Base-by-base conservation (phyloP, 441 rosid genomes). In the Adansonia gregorii region DNA sequence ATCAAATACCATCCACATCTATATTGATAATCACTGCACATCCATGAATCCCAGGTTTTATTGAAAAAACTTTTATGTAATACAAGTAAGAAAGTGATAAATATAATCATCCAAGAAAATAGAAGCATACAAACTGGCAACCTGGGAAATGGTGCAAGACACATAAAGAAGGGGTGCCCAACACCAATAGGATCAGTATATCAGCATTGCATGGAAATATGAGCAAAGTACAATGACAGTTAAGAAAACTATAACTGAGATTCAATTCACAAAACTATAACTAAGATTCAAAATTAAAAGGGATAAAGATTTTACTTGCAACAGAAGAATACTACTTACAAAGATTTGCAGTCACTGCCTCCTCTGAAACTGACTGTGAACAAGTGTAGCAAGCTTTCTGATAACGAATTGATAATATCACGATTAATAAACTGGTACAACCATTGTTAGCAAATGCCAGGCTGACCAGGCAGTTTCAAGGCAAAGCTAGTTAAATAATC, bases 351-450 rank as follows among this genome's bases (percentile, higher is more conserved):
- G 89, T 81, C 60, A 88, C 83, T 24, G 86, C 87, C 77, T 90
- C 95, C 76, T 93, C 97, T 5, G 86, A 83, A 83, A 89, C 82
- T 61, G 91, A 85, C 66, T 80, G 91, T 7, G 91, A 89, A 83
- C 98, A 94, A 49, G 89, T 85, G 69, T 80, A 87, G 82, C 98
- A 94, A 31, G 84, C 85, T 85, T 94, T 94, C 97, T 94, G 94
- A 77, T 69, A 81, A 78, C 41, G 24, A 67, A 74, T 76, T 2
- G 19, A 77, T 61, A 75, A 79, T 55, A 68, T 45, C 66, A 52
- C 46, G 73, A 71, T 45, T 17, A 82, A 75, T 60, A 55, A 5
- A 51, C 59, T 22, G 43, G 11, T 48, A 69, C 17, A 48, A 24
- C 59, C 73, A 49, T 51, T 10, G 9, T 46, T 43, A 68, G 4